Conservation (phyloP, 441 rosid species). For the Macaranga tanarius region DNA sequence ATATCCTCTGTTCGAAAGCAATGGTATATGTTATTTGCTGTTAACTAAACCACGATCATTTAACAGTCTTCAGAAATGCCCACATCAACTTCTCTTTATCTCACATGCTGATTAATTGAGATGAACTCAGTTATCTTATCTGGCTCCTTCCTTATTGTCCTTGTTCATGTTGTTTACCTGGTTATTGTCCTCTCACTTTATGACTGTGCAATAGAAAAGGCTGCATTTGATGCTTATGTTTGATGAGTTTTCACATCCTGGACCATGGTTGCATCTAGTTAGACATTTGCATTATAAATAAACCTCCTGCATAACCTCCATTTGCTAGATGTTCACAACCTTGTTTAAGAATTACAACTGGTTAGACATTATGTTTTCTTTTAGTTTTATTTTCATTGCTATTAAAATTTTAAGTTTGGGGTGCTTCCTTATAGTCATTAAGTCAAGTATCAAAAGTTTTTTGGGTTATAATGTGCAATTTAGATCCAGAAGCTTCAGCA, state of each 20-base stretch:
- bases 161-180: neutral
- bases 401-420: no score
- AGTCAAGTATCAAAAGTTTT: neutral
- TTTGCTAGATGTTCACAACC: neutral
- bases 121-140: neutral
- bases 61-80: neutral
- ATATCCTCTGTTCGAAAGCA: neutral
- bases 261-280: neutral
- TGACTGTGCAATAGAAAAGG: no score
- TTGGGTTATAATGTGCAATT: neutral
- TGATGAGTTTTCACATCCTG: neutral
- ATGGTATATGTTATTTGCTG: neutral
- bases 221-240: neutral
- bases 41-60: neutral
- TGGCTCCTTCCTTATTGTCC: neutral
- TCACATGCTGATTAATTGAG: neutral
- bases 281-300: neutral
- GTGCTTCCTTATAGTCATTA: neutral
- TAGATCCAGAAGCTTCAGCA: neutral
- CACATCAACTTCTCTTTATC: neutral
- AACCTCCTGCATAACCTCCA: neutral
- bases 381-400: neutral
- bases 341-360: neutral
- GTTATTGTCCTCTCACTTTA: neutral
- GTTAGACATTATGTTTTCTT: neutral